phyloP scores from a whole-genome alignment of 495 filamentous ascomycete genomes.

The Daldinia vernicosa region DNA sequence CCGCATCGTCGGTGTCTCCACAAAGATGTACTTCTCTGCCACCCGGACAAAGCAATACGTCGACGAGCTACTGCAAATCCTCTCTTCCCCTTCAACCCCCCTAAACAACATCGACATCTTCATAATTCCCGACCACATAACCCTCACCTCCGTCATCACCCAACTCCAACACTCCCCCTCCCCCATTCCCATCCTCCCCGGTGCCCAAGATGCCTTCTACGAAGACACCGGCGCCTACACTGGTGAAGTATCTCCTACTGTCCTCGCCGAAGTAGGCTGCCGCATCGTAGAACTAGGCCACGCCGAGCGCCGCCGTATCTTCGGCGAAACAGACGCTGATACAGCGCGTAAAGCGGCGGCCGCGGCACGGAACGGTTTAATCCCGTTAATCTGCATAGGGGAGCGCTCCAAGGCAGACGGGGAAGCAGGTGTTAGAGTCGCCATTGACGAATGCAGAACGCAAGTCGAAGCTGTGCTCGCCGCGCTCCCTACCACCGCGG shows the following conservation, averaged over 20 bases:
- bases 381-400: conserved; percentile 83
- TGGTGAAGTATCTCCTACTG: conserved; percentile 75
- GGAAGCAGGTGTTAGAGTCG: conserved; percentile 59
- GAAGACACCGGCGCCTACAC: conserved; percentile 76
- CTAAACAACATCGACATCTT: conserved; percentile 61
- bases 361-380: conserved; percentile 70
- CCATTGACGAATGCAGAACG: conserved; percentile 68
- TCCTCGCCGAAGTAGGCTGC: conserved; percentile 70
- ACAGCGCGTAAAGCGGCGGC: conserved; percentile 74
- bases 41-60: conserved; percentile 70
- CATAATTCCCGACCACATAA: conserved; percentile 79
- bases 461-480: conserved; percentile 71
- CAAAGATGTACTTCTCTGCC: conserved; percentile 86
- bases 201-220: conserved; percentile 79
- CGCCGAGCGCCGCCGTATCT: conserved; percentile 75
- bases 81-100: conserved; percentile 44
- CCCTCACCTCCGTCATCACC: conserved; percentile 64
- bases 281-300: conserved; percentile 80
- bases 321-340: conserved; percentile 73
- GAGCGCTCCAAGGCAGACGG: conserved; percentile 61
- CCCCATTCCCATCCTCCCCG: conserved; percentile 64
- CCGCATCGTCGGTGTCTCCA: conserved; percentile 77
- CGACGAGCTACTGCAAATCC: conserved; percentile 60
- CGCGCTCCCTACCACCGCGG: conserved; percentile 63
- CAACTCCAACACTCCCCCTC: conserved; percentile 59